These are phyloP conservation scores for Golubevia sp. DNA, from an alignment of 1,284 basidiomycete species.

Conservation along the genomic window DNA sequence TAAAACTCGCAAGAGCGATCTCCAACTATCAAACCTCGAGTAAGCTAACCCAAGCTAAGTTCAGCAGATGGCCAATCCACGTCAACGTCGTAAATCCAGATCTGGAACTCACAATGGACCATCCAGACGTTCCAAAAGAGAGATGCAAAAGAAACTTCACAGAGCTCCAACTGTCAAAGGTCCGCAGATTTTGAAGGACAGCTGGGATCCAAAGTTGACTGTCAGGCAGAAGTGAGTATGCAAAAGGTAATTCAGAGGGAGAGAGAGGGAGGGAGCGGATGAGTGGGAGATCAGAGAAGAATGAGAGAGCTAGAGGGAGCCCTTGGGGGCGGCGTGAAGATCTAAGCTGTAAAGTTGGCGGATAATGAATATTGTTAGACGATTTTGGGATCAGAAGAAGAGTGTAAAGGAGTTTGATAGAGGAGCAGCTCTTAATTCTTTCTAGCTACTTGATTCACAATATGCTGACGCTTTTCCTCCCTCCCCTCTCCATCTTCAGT, in stretches of 20 bases:
- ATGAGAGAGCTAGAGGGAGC: too few species aligned
- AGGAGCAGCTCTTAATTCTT: too few species aligned
- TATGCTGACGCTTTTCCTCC: background rate
- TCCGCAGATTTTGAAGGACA: constrained; percentile 38
- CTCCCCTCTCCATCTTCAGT: constrained; percentile 5
- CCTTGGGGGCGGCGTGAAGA: too few species aligned
- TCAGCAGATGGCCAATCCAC: constrained; percentile 56
- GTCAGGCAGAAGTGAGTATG: constrained; percentile 38
- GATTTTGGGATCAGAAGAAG: too few species aligned
- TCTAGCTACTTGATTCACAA: too few species aligned
- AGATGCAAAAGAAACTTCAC: constrained; percentile 37
- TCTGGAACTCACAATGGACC: constrained; percentile 36
- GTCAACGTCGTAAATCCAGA: constrained; percentile 49
- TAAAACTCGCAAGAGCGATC: too few species aligned
- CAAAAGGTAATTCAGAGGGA: background rate
- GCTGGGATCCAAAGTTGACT: constrained; percentile 50
- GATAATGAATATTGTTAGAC: too few species aligned
- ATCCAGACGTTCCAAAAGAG: constrained; percentile 38
- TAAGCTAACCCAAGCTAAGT: too few species aligned
- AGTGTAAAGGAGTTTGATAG: too few species aligned
- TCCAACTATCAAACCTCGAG: too few species aligned
- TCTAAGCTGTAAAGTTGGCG: too few species aligned
- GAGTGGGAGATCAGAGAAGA: background rate
- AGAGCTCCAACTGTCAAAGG: constrained; percentile 51
- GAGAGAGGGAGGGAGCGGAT: background rate